These are phyloP conservation scores for Lodderomyces metapsilosis DNA, from an alignment of 1,139 yeast species.

Conservation along the genomic window DNA sequence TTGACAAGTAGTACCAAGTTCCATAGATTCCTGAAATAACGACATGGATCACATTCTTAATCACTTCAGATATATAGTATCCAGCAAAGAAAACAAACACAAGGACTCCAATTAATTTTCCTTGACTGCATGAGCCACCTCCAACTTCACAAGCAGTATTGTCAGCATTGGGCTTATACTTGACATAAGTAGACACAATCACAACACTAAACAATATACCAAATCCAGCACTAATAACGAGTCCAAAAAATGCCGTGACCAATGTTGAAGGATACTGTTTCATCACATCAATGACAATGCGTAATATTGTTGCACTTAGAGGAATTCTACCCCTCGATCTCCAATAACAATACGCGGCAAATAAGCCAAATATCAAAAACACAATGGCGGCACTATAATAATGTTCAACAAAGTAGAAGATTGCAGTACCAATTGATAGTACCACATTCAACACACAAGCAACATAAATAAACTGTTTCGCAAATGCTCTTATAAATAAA, in stretches of 20 bases:
- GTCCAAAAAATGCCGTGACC: constrained; percentile 62
- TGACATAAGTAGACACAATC: constrained; percentile 73
- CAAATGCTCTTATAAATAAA: constrained; percentile 59
- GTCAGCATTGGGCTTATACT: constrained; percentile 48
- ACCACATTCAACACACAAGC: constrained; percentile 69
- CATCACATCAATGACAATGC: constrained; percentile 75
- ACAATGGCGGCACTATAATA: constrained; percentile 82
- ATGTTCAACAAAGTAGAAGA: constrained; percentile 60
- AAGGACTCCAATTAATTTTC: constrained; percentile 63
- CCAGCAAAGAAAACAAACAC: constrained; percentile 84
- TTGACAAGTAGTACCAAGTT: constrained; percentile 82
- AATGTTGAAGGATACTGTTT: constrained; percentile 68
- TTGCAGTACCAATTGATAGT: constrained; percentile 72
- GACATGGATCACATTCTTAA: constrained; percentile 80
- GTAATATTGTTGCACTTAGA: constrained; percentile 71
- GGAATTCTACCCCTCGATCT: constrained; percentile 66
- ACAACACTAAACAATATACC: constrained; percentile 64
- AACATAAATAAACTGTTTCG: constrained; percentile 65
- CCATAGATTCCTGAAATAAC: constrained; percentile 87
- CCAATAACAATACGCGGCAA: constrained; percentile 76
- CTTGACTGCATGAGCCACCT: constrained; percentile 67
- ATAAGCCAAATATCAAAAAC: constrained; percentile 59
- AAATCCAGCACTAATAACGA: constrained; percentile 62
- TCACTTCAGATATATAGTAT: constrained; percentile 79
- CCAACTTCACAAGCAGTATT: constrained; percentile 42